Evolutionary conservation across 2,329 filamentous ascomycete genomes (phyloP).

Genomic region (Geoglossum cookeanum): DNA sequence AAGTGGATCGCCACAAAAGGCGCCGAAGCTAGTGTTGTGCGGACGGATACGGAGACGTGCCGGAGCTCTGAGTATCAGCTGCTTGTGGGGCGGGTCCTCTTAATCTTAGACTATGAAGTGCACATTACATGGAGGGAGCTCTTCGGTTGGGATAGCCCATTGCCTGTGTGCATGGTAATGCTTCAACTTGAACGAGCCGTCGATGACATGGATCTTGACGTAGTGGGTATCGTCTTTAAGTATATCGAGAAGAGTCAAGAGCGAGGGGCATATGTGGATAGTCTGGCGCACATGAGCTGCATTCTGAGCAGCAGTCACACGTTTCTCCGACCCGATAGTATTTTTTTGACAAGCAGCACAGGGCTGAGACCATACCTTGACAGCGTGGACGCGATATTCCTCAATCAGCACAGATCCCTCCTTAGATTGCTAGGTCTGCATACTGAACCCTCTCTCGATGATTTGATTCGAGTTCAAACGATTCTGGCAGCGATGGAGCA

Average conservation of each 20-base stretch:
- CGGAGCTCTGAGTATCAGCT: background rate
- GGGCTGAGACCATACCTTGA: background rate
- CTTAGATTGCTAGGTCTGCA: conserved; percentile 8
- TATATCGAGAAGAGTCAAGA: background rate
- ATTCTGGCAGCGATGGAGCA: conserved; percentile 8
- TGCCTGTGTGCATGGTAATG: background rate
- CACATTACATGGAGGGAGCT: background rate
- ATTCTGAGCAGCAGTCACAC: background rate
- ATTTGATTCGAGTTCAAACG: conserved; percentile 9
- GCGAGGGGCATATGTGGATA: no score
- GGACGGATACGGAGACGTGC: background rate
- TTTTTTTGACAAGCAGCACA: background rate
- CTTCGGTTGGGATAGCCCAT: background rate
- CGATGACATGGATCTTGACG: background rate
- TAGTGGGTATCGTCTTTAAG: background rate
- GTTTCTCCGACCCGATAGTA: background rate
- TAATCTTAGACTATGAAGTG: background rate
- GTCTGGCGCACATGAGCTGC: background rate
- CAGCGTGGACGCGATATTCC: background rate
- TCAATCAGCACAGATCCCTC: background rate
- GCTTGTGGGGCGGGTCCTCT: background rate
- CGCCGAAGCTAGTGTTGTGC: background rate
- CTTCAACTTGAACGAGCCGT: background rate
- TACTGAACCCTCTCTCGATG: conserved; percentile 7
- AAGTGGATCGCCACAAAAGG: background rate